Evolutionary conservation across 208 protist species (phyloP), one percentile per base, ranked within the genome.

Genomic region (Crithidia bombi): DNA sequence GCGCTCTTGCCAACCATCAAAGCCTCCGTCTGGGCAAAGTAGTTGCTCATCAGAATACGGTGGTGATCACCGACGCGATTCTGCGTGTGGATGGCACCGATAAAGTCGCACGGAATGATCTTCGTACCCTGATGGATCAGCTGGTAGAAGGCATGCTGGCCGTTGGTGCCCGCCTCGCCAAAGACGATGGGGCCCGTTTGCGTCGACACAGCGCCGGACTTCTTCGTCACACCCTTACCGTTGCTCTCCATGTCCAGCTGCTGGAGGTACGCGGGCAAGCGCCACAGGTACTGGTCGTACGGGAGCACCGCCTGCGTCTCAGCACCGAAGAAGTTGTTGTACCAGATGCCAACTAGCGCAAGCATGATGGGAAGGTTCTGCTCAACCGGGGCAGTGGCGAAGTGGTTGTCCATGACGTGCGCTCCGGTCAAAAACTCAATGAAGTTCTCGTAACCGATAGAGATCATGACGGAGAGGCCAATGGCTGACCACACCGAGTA

Each of bases 171-270:
- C 14, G 97, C 96, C 66, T 99, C 97, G 50, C 98, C 98, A 82
- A 97, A 99, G 11, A 99, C 91, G 69, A 99, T 96, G 33, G 97
- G 96, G 3, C 98, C 97, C 19, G 98, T 99, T 43, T 91, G 89
- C n/a, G 71, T 69, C 49, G 64, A 35, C 9, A 94, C 86, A 19
- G 75, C 58, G 9, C 69, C 65, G 17, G 85, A 90, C 47, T 77
- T 83, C 46, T 91, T 85, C 23, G 82, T 92, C 15, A 92, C 69
- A 55, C 90, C 86, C 81, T 99, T 99, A 30, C 98, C 98, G 81
- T 99, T 99, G 51, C 94, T 98, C 76, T 99, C 96, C 96, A 98
- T 99, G 70, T 98, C 94, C 38, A 96, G 94, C 83, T 99, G 98
- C 85, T 99, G 98, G 52, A 99, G 97, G 74, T 99, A 99, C n/a